Base-by-base conservation (phyloP, 805 yeast genomes). In the Scheffersomyces spartinae region DNA sequence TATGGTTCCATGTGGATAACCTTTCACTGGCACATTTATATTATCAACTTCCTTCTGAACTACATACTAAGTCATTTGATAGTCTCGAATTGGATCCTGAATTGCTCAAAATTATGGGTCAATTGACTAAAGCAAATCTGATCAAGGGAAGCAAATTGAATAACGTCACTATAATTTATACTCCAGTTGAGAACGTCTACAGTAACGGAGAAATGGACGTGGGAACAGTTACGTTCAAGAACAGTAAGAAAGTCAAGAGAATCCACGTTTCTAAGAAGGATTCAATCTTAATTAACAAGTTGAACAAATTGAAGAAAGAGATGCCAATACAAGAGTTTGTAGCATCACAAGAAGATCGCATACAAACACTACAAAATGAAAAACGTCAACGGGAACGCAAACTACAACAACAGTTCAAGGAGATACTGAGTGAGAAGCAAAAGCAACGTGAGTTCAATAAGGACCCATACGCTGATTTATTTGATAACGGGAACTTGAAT, bases 1-100 rank as follows among this genome's bases (percentile, higher is more conserved):
- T 78, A 4, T 81, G 93, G 88, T 81, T 82, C 42, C 93, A 80
- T 47, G 84, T 77, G 6, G 86, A 78, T 36, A 76, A 74, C 35
- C 57, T 71, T 24, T 74, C 84, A 4, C 74, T 84, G 22, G 91
- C 86, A 0, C 94, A 82, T 44, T 64, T 82, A 7, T 82, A 82
- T 39, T 52, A 79, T 15, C 65, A 82, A 29, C 47, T 75, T 12
- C 53, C 61, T 2, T 42, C 45, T 2, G 68, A 62, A 13, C 74
- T 67, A 27, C 54, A 56, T 13, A 51, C 68, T 45, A 67, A 60
- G 4, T 53, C 52, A 14, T 66, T 79, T 10, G 78, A 55, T 12
- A 40, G 43, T 7, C 40, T 58, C 23, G 27, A 31, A 13, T 33
- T 60, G 4, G 42, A 78, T 2, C 55, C 57, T 9, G 62, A 50